Evolutionary conservation across 1,284 basidiomycete genomes (phyloP).

Genomic region (Stygiomarasmius scandens): DNA sequence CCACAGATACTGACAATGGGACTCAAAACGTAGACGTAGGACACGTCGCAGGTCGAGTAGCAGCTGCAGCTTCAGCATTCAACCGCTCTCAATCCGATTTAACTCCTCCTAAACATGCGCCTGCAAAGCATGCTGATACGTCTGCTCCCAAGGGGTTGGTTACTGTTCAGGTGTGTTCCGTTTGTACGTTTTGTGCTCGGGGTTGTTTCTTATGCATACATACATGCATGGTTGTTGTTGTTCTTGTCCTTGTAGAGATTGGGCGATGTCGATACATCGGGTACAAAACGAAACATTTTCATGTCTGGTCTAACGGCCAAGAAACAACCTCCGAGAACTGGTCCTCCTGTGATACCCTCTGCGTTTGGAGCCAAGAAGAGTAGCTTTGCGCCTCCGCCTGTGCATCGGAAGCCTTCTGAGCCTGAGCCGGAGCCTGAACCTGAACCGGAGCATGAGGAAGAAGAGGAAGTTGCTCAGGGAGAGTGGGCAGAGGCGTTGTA

Average conservation of each 20-base stretch:
- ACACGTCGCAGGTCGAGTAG: slow-evolving; percentile 49
- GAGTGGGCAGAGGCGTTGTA: slow-evolving; percentile 81
- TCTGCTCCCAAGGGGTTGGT: slow-evolving; percentile 20
- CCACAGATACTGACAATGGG: slow-evolving; percentile 24
- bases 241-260: slow-evolving; percentile 45
- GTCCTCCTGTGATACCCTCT: slow-evolving; percentile 44
- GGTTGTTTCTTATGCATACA: background rate
- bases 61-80: slow-evolving; percentile 51
- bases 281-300: slow-evolving; percentile 52
- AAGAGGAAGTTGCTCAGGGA: slow-evolving; percentile 43
- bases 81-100: background rate
- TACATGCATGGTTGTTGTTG: background rate
- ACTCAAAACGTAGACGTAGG: slow-evolving; percentile 24
- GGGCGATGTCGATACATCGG: slow-evolving; percentile 57
- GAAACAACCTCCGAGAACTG: slow-evolving; percentile 37
- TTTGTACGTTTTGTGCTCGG: background rate
- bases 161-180: slow-evolving; percentile 30
- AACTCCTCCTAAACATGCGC: slow-evolving; percentile 9
- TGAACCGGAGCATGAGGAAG: slow-evolving; percentile 38
- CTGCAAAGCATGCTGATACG: background rate
- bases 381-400: slow-evolving; percentile 59
- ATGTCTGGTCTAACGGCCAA: slow-evolving; percentile 49
- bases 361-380: slow-evolving; percentile 51
- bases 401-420: too few species aligned
- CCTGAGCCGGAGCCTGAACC: slow-evolving; percentile 32